Evolutionary conservation across 768 basidiomycete species (phyloP).

Genomic region (Phanerodontia chrysosporium): DNA sequence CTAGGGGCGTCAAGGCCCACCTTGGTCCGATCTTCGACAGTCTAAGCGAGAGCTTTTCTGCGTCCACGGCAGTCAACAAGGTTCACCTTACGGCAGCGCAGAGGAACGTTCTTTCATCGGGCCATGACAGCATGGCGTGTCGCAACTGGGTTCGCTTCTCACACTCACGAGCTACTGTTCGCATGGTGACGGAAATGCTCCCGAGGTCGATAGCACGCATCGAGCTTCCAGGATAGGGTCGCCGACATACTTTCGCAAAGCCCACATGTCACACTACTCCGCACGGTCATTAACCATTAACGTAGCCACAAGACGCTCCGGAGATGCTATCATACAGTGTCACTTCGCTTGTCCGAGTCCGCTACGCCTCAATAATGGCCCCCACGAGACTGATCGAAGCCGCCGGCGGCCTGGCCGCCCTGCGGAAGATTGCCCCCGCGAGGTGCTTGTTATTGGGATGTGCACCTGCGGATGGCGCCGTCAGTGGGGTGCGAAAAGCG

Average conservation of each 20-base stretch:
- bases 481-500: background rate
- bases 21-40: background rate
- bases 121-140: background rate
- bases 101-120: background rate
- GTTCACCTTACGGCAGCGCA: background rate
- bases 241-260: background rate
- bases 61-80: background rate
- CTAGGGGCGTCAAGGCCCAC: background rate
- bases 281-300: background rate
- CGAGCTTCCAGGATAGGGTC: background rate
- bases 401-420: background rate
- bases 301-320: background rate
- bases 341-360: too few species aligned
- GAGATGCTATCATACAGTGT: background rate
- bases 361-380: background rate
- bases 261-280: background rate
- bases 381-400: background rate
- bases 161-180: background rate
- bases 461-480: background rate
- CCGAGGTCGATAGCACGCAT: background rate
- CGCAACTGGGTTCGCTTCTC: background rate
- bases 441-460: slow-evolving; percentile 13
- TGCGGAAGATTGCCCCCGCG: background rate
- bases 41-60: background rate
- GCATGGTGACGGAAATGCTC: background rate